phyloP scores from a whole-genome alignment of 2,329 filamentous ascomycete species.

The Colletotrichum lupini region DNA sequence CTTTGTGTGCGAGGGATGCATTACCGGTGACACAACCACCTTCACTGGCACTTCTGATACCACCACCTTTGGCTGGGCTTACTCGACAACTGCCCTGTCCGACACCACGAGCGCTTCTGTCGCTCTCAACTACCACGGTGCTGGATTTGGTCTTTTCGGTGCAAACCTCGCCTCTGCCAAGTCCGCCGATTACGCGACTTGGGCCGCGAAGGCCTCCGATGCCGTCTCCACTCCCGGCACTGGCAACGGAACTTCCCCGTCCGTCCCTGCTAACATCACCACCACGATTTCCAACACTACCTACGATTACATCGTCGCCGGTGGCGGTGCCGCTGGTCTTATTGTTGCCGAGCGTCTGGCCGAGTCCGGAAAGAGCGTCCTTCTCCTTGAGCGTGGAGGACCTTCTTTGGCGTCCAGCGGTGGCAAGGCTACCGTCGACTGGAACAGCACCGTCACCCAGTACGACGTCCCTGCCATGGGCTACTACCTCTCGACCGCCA shows the following conservation, averaged over 20 bases:
- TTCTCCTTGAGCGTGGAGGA: slow-evolving; percentile 34
- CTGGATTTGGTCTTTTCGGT: slow-evolving; percentile 39
- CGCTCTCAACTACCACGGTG: slow-evolving; percentile 37
- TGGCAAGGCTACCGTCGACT: slow-evolving; percentile 38
- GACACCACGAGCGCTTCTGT: slow-evolving; percentile 34
- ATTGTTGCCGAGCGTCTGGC: slow-evolving; percentile 33
- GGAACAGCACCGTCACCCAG: slow-evolving; percentile 41
- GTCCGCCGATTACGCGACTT: slow-evolving; percentile 37
- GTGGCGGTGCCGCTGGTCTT: slow-evolving; percentile 35
- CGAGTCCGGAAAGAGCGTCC: slow-evolving; percentile 37
- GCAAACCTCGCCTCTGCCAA: slow-evolving; percentile 36
- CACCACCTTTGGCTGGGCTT: slow-evolving; percentile 33
- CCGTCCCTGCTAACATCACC: slow-evolving; percentile 26
- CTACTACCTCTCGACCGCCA: slow-evolving; percentile 28
- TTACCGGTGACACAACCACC: slow-evolving; percentile 43
- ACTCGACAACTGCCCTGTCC: slow-evolving; percentile 34
- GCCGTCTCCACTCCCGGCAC: slow-evolving; percentile 32
- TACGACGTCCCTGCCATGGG: slow-evolving; percentile 39
- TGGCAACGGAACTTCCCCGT: slow-evolving; percentile 25
- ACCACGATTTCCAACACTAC: slow-evolving; percentile 33
- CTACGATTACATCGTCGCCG: slow-evolving; percentile 37
- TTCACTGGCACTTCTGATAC: slow-evolving; percentile 34
- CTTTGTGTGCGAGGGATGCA: slow-evolving; percentile 57
- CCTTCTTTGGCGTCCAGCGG: slow-evolving; percentile 33
- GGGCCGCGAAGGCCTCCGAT: slow-evolving; percentile 40